Percentiles rank a stretch among this genome's conserved stretches.
phyloP scores from a whole-genome alignment of 345 rosid genomes.

The Syzygium grande region DNA sequence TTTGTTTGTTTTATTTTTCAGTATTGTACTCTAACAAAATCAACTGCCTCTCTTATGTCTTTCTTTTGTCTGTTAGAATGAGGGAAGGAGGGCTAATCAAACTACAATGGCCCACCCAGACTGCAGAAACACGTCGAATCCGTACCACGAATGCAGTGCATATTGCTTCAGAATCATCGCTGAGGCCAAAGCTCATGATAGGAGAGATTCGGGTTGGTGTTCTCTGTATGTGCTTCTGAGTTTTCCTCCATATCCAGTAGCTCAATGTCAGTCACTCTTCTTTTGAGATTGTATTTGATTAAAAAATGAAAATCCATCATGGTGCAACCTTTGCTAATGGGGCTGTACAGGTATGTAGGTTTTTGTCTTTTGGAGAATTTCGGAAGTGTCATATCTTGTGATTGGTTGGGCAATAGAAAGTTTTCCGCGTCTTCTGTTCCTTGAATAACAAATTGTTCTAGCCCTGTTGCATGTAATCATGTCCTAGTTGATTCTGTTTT shows the following conservation, averaged over 20 bases:
- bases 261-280: neutral
- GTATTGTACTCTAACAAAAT: neutral
- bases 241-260: neutral
- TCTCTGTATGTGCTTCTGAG: neutral
- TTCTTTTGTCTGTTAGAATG: conserved; percentile 29
- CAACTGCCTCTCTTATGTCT: neutral
- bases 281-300: neutral
- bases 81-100: conserved; percentile 89
- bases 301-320: neutral
- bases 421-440: neutral
- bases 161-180: conserved; percentile 77
- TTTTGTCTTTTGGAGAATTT: neutral
- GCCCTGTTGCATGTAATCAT: too few relatives aligned
- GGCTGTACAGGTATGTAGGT: neutral
- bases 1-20: neutral
- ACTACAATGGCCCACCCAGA: conserved; percentile 57
- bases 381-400: neutral
- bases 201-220: conserved; percentile 29
- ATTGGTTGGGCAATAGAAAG: neutral
- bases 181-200: conserved; percentile 42
- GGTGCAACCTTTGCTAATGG: neutral
- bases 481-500: too few relatives aligned
- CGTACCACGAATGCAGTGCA: conserved; percentile 47
- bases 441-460: neutral
- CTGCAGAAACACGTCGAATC: conserved; percentile 40